Conservation (phyloP, 352 stramenopile species). For the Phytophthora capsici region DNA sequence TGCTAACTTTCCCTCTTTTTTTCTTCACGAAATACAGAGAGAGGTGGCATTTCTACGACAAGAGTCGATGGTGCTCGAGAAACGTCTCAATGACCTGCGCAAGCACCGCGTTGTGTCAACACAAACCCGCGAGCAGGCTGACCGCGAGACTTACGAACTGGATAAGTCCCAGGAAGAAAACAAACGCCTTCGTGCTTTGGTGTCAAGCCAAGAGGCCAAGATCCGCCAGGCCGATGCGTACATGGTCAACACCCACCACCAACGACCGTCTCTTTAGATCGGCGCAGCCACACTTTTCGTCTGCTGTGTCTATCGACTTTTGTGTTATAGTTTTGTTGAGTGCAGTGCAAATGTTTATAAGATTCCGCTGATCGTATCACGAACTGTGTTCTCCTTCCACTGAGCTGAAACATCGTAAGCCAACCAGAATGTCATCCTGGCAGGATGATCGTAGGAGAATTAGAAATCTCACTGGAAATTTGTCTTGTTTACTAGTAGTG, state of each 20-base stretch:
- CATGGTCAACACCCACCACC: constrained; percentile 21
- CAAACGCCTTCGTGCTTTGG: constrained; percentile 44
- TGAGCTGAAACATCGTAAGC: too few relatives aligned
- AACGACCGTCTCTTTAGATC: constrained; percentile 9
- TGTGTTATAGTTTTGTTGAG: constrained; percentile 33
- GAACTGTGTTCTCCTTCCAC: background rate
- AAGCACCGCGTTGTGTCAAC: constrained; percentile 13
- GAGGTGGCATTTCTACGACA: constrained; percentile 53
- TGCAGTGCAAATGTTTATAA: constrained; percentile 37
- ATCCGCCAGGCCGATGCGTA: constrained; percentile 50
- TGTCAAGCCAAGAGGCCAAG: constrained; percentile 48
- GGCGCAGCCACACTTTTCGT: background rate
- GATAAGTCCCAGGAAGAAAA: constrained; percentile 48
- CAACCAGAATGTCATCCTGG: too few relatives aligned
- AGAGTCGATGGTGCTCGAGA: constrained; percentile 45
- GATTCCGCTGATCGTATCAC: constrained; percentile 16
- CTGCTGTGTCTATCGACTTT: constrained; percentile 1
- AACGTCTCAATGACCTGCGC: constrained; percentile 41
- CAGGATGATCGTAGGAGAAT: too few relatives aligned
- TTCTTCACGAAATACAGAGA: constrained; percentile 27
- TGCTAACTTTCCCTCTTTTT: constrained; percentile 20
- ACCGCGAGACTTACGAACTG: constrained; percentile 38
- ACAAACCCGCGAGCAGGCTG: constrained; percentile 26
- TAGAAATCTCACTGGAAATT: constrained; percentile 28
- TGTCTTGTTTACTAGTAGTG: constrained; percentile 18